Evolutionary conservation across 495 filamentous ascomycete genomes (phyloP), one percentile per base, ranked within the genome.

Genomic region (Hyaloscypha bicolor): DNA sequence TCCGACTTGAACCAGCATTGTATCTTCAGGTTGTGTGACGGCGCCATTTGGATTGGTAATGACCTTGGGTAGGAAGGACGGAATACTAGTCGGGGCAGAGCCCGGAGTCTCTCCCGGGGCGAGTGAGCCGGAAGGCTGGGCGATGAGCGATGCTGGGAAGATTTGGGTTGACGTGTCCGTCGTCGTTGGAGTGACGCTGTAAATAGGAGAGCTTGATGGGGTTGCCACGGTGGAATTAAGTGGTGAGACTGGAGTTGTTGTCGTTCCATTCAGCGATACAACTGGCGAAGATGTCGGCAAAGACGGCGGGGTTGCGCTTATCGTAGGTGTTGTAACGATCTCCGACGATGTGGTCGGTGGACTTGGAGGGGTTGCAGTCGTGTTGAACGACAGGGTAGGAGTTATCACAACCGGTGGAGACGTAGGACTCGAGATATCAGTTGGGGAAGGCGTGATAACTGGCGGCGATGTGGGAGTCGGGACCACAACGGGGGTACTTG

Each of bases 1-100:
- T 14, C 92, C 96, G 65, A 99, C 82, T 72, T 97, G 93, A 68
- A 97, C 88, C 22, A 83, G 82, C n/a, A 66, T 76, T 1, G 85
- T 86, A 71, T 91, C 90, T 2, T 78, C 73, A 2, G 94, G 92
- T 14, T 48, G 14, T 9, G 67, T 60, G 9, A 71, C 65, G 29
- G 76, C 74, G 4, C 70, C 75, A 39, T 70, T 72, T 11, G 94
- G 93, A 45, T 64, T 62, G 25, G 86, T 83, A 67, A 98, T 95
- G 32, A 91, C 85, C 66, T 85, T 86, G 11, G 94, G 93, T 52
- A 96, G 81, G 33, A 77, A 74, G 0, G 87, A 82, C 0, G 91
- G 86, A n/a, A 72, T 65, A 29, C 66, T 69, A 4, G 69, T 72
- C 0, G 69, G 58, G 8, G 39, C 19, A 11, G 69, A 25, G 16